Evolutionary conservation across 1,139 yeast genomes (phyloP), one percentile per base, ranked within the genome.

Genomic region (Candida sp.): DNA sequence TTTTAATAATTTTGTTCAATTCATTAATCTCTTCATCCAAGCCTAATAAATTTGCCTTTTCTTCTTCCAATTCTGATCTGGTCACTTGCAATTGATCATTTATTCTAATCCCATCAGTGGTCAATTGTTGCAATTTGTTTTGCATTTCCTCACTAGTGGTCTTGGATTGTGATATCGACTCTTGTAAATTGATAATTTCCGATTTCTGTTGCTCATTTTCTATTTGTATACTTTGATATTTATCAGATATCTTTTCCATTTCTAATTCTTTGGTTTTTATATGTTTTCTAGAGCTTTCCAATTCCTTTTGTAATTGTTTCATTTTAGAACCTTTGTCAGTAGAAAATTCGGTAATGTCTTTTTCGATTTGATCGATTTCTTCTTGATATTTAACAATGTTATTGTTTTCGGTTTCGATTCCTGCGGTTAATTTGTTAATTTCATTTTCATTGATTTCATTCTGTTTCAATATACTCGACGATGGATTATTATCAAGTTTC

Each of bases 271-370:
- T 69, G 1, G 65, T 49, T 2, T 52, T 51, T 0, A 84, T 63
- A 25, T 63, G 57, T 11, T 57, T 50, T 19, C 73, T 64, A 39
- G 84, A 58, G 5, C 49, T 39, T 2, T 59, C 57, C 9, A 86
- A 70, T 50, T 87, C 91, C 22, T 61, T 54, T 54, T 82, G 80
- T 44, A 95, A 68, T 51, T 86, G 80, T 43, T 81, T 79, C 46
- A 95, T 72, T 60, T 93, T 95, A 1, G 84, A 78, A 1, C 91
- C 89, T 53, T 90, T 91, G 60, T 95, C 87, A 44, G 70, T 73
- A 48, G 79, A 81, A 61, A 91, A 91, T 53, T 95, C 99, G 42
- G 74, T 71, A 71, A 90, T 87, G 60, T 95, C 99, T 30, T 70
- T 76, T 56, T 87, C 89, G 44, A 88, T 82, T 5, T 60, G 60